Evolutionary conservation across 2,329 filamentous ascomycete species (phyloP).

Genomic region (Bipolaris sorokiniana): DNA sequence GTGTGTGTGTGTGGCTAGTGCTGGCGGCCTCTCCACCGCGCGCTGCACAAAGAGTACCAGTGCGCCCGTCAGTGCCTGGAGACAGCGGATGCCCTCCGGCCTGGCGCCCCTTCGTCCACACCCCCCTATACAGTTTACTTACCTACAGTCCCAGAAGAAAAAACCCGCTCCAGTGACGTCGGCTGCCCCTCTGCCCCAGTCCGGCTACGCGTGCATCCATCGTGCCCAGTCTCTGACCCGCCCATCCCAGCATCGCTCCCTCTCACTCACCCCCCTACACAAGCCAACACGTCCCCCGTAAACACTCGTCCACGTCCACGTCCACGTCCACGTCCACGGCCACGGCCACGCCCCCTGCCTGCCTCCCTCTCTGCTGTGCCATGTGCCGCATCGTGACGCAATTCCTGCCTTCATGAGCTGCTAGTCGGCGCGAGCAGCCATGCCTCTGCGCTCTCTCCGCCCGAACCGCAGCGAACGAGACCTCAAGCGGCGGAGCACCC

Average conservation of each 20-base stretch:
- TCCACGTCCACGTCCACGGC: not conserved
- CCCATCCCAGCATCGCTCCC: not conserved
- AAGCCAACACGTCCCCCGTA: not conserved
- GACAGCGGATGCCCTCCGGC: conserved; percentile 9
- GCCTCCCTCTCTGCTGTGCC: conserved; percentile 33
- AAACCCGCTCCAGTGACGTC: conserved; percentile 6
- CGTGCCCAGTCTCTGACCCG: conserved; percentile 4
- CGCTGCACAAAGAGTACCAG: conserved; percentile 15
- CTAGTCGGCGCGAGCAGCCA: conserved; percentile 42
- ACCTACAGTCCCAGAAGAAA: not conserved
- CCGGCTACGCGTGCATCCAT: conserved; percentile 4
- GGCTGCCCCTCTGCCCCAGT: not conserved
- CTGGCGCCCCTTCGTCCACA: not conserved
- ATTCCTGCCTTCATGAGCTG: conserved; percentile 45
- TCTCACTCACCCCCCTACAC: not conserved
- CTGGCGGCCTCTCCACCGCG: conserved; percentile 16
- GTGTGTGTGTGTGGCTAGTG: not conserved
- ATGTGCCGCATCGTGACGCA: conserved; percentile 40
- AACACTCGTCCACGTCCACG: not conserved
- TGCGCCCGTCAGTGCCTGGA: conserved; percentile 15
- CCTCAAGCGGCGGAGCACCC: conserved; percentile 53
- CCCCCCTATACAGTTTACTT: conserved; percentile 5
- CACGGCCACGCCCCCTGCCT: conserved; percentile 2
- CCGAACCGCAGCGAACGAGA: conserved; percentile 50
- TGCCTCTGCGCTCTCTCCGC: conserved; percentile 50